These are phyloP conservation scores for Nothophaeocryptopus gaeumannii DNA, from an alignment of 2,329 filamentous ascomycete genomes.

Conservation along the genomic window DNA sequence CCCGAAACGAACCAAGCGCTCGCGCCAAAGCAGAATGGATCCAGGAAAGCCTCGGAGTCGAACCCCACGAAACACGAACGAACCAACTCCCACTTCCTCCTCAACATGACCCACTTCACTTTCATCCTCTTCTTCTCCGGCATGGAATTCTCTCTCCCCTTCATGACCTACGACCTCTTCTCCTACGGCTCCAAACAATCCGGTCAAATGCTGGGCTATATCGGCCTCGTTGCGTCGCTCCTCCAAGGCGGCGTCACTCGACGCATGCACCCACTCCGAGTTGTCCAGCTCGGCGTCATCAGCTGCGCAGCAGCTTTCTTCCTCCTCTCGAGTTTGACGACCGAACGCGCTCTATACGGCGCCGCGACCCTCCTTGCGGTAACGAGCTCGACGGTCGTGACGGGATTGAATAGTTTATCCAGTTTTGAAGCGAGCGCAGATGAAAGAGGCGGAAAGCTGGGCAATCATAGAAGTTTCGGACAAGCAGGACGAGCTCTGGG, in stretches of 20 bases:
- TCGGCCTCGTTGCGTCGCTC: constrained; percentile 87
- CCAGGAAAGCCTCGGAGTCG: constrained; percentile 27
- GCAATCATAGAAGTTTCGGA: constrained; percentile 74
- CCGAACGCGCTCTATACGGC: constrained; percentile 68
- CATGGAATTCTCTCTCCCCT: constrained; percentile 95
- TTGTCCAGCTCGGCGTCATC: constrained; percentile 74
- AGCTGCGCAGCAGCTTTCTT: constrained; percentile 78
- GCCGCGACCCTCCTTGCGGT: constrained; percentile 82
- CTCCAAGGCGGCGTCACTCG: constrained; percentile 90
- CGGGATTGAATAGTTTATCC: constrained; percentile 83
- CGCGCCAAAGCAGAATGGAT: constrained; percentile 19
- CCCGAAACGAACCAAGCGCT: constrained; percentile 72
- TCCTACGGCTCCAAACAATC: constrained; percentile 75
- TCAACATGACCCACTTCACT: constrained; percentile 81
- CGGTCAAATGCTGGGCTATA: constrained; percentile 81
- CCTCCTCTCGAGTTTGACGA: constrained; percentile 68
- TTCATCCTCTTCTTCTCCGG: constrained; percentile 97
- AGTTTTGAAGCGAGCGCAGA: constrained; percentile 80
- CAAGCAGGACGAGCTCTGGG: constrained; percentile 86
- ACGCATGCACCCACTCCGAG: constrained; percentile 74
- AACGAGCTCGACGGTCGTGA: constrained; percentile 92
- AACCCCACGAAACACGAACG: constrained; percentile 42
- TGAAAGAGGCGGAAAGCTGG: constrained; percentile 83
- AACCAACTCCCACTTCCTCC: constrained; percentile 78
- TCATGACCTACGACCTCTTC: constrained; percentile 96